Evolutionary conservation across 2,329 filamentous ascomycete species (phyloP).

Genomic region (Fusarium devonianum): DNA sequence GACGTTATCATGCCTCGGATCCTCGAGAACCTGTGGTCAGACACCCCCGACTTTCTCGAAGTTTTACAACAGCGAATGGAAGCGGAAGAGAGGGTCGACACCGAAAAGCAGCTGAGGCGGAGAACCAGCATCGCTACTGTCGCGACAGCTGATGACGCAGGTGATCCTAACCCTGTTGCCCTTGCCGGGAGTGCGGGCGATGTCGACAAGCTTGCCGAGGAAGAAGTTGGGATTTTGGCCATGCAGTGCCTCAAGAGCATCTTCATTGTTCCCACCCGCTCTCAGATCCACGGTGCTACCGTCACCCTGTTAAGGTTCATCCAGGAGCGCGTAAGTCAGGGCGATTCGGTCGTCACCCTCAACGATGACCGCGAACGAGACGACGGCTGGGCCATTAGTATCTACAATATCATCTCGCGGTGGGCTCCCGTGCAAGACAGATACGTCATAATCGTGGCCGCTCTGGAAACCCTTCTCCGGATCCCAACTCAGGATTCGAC

Average conservation of each 20-base stretch:
- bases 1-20: conserved; percentile 83
- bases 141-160: conserved; percentile 66
- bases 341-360: conserved; percentile 60
- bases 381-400: conserved; percentile 79
- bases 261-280: conserved; percentile 80
- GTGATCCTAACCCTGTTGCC: conserved; percentile 72
- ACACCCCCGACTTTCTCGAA: conserved; percentile 73
- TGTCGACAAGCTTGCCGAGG: conserved; percentile 87
- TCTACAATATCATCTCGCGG: conserved; percentile 80
- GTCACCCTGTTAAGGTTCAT: conserved; percentile 78
- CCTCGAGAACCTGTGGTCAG: conserved; percentile 83
- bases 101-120: conserved; percentile 68
- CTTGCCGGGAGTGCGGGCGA: conserved; percentile 84
- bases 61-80: conserved; percentile 72
- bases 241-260: conserved; percentile 87
- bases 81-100: conserved; percentile 72
- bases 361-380: conserved; percentile 53
- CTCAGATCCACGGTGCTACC: conserved; percentile 82
- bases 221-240: conserved; percentile 85
- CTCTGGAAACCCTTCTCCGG: conserved; percentile 77
- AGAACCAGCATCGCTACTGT: conserved; percentile 83
- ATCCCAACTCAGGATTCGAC: conserved; percentile 74
- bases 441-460: conserved; percentile 85
- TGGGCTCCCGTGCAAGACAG: conserved; percentile 96
- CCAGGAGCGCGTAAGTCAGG: conserved; percentile 61